Conservation (phyloP, 2,329 filamentous ascomycete species). For the Ilyonectria robusta region DNA sequence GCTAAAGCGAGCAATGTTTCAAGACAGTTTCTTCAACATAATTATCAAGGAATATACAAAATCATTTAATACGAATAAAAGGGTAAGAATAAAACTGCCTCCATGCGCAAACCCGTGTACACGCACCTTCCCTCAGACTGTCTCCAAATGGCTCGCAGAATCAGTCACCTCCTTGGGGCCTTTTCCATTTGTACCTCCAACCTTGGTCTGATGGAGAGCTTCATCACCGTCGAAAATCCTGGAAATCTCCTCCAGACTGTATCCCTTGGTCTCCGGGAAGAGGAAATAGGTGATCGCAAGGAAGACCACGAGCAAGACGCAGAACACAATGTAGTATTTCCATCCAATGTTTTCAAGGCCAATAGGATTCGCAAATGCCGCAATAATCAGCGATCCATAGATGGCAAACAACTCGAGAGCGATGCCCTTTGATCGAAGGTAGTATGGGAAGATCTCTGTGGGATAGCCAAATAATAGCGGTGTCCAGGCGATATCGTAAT, state of each 20-base stretch:
- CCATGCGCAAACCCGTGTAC: background rate
- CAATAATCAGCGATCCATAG: constrained; percentile 52
- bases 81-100: background rate
- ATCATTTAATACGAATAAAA: constrained; percentile 1
- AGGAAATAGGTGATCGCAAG: constrained; percentile 42
- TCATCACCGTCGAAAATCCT: constrained; percentile 42
- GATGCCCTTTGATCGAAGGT: constrained; percentile 56
- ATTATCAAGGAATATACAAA: background rate
- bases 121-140: background rate
- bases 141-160: constrained; percentile 23
- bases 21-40: no score
- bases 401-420: constrained; percentile 61
- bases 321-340: constrained; percentile 59
- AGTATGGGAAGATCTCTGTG: constrained; percentile 57
- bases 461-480: constrained; percentile 62
- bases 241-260: constrained; percentile 44
- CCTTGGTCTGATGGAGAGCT: constrained; percentile 13
- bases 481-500: constrained; percentile 63
- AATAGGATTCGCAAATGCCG: constrained; percentile 54
- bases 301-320: constrained; percentile 41
- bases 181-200: background rate
- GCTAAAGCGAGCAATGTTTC: no score
- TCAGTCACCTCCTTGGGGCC: constrained; percentile 9
- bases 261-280: constrained; percentile 53
- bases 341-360: constrained; percentile 52